These are phyloP conservation scores for Alternaria longipes DNA, from an alignment of 2,329 filamentous ascomycete species.

Conservation along the genomic window DNA sequence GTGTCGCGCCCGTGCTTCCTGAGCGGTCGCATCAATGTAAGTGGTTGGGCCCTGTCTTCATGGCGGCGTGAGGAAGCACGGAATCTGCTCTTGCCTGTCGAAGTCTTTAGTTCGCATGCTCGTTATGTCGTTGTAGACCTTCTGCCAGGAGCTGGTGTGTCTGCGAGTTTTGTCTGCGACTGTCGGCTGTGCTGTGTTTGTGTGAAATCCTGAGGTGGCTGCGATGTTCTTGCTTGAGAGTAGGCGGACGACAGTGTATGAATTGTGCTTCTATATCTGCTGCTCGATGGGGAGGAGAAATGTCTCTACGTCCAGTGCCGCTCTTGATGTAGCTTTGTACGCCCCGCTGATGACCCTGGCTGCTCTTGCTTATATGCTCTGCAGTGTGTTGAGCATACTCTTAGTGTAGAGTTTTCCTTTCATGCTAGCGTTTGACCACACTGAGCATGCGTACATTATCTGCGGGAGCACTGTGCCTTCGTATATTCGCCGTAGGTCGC, in stretches of 20 bases:
- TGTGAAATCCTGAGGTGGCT: conserved; percentile 20
- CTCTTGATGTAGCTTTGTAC: conserved; percentile 32
- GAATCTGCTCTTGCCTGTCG: conserved; percentile 22
- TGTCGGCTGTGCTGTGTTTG: conserved; percentile 3
- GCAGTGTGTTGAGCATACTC: conserved; percentile 22
- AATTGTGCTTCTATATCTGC: conserved; percentile 28
- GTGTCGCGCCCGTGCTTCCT: conserved; percentile 21
- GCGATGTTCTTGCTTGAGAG: conserved; percentile 17
- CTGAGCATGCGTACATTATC: conserved; percentile 42
- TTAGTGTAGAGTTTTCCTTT: conserved; percentile 25
- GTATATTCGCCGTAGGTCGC: conserved; percentile 35
- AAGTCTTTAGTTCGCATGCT: conserved; percentile 13
- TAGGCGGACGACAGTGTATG: conserved; percentile 20
- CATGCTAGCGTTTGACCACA: conserved; percentile 29
- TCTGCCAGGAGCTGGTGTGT: conserved; percentile 17
- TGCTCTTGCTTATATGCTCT: conserved; percentile 32
- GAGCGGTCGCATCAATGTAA: conserved; percentile 21
- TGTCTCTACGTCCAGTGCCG: conserved; percentile 23
- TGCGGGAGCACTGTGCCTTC: conserved; percentile 40
- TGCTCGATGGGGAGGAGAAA: conserved; percentile 23
- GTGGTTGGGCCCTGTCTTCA: conserved; percentile 20
- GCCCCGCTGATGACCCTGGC: conserved; percentile 31
- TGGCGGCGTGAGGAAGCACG: conserved; percentile 21
- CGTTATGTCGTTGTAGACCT: conserved; percentile 21
- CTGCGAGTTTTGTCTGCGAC: conserved; percentile 11